These are phyloP conservation scores for Fusarium torreyae DNA, from an alignment of 2,329 filamentous ascomycete species.

Conservation along the genomic window DNA sequence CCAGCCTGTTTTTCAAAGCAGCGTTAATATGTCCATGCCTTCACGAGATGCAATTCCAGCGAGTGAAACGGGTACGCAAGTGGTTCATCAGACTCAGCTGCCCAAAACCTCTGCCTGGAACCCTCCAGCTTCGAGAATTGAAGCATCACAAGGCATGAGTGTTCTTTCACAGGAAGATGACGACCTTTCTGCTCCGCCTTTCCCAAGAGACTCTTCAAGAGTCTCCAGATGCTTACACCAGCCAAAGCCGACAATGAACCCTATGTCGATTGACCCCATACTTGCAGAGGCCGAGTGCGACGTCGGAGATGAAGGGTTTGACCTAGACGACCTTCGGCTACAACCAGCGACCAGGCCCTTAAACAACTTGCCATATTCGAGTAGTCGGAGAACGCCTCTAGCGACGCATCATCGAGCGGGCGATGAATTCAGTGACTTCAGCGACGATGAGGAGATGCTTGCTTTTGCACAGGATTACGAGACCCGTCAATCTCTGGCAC, in stretches of 20 bases:
- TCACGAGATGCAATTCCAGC: constrained; percentile 53
- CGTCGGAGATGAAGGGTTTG: constrained; percentile 50
- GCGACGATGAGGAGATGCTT: constrained; percentile 67
- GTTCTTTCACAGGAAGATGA: constrained; percentile 48
- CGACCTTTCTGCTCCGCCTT: constrained; percentile 39
- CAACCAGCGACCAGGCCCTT: constrained; percentile 24
- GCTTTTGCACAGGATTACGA: constrained; percentile 68
- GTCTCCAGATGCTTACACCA: constrained; percentile 15
- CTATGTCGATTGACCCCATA: constrained; percentile 9
- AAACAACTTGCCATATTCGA: constrained; percentile 18
- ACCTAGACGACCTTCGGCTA: constrained; percentile 51
- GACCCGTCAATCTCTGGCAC: constrained; percentile 54
- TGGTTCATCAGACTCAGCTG: constrained; percentile 68
- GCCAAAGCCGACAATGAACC: constrained; percentile 16
- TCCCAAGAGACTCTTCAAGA: constrained; percentile 46
- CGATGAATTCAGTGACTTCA: constrained; percentile 63
- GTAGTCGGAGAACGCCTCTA: constrained; percentile 37
- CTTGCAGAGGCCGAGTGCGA: constrained; percentile 44
- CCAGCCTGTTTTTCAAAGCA: constrained; percentile 55
- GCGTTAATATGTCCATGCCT: constrained; percentile 53
- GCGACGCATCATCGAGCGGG: constrained; percentile 42
- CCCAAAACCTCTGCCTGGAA: constrained; percentile 50
- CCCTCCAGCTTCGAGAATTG: constrained; percentile 38
- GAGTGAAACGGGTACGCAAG: constrained; percentile 59
- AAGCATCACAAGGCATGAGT: constrained; percentile 39